These are phyloP conservation scores for Daldinia eschscholtzii DNA, from an alignment of 2,329 filamentous ascomycete species.

Conservation along the genomic window DNA sequence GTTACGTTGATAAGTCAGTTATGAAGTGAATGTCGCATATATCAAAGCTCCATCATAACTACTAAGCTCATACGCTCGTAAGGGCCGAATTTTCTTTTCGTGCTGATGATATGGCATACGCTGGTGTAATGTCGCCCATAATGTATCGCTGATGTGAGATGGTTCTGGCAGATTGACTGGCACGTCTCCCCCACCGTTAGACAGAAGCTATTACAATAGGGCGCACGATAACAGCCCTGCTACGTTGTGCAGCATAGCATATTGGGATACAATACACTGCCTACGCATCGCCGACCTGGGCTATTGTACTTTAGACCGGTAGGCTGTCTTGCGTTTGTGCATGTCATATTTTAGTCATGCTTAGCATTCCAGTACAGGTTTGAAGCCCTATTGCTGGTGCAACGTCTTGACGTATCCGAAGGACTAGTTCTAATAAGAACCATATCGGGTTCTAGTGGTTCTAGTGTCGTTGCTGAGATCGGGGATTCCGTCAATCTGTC, in stretches of 20 bases:
- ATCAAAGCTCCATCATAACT: neutral
- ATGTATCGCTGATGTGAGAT: conserved; percentile 40
- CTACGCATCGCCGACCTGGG: conserved; percentile 13
- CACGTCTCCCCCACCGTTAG: conserved; percentile 22
- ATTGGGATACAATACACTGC: conserved; percentile 8
- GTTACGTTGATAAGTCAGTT: neutral
- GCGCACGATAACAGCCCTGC: conserved; percentile 23
- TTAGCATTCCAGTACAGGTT: neutral
- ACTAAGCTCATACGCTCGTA: conserved; percentile 12
- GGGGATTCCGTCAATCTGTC: conserved; percentile 1
- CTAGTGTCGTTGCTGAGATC: conserved; percentile 6
- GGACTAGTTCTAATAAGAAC: neutral
- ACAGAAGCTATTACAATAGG: conserved; percentile 21
- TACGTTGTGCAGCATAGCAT: conserved; percentile 28
- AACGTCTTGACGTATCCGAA: conserved; percentile 14
- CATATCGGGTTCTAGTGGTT: conserved; percentile 1
- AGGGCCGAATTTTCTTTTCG: conserved; percentile 22
- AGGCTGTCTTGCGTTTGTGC: conserved; percentile 16
- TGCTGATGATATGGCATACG: conserved; percentile 16
- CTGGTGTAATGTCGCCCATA: conserved; percentile 14
- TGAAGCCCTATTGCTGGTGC: conserved; percentile 13
- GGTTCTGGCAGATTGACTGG: conserved; percentile 28
- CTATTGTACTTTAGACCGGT: conserved; percentile 10
- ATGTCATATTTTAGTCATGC: conserved; percentile 37
- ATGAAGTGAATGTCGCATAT: conserved; percentile 1